Conservation (phyloP, 2,329 filamentous ascomycete species). For the Aspergillus tubingensis region DNA sequence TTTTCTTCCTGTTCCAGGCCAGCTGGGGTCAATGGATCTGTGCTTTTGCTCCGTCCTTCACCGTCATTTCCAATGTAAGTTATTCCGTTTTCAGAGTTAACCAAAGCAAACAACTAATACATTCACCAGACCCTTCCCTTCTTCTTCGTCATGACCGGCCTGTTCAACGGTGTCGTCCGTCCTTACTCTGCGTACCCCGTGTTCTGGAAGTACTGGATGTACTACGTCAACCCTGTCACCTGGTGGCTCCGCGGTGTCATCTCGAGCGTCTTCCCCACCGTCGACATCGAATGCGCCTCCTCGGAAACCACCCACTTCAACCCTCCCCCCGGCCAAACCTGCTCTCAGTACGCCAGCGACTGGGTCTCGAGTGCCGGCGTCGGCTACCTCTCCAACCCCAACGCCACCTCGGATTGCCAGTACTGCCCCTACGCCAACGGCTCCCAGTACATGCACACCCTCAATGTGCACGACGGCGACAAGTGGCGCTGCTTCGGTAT, state of each 20-base stretch:
- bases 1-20: conserved; percentile 75
- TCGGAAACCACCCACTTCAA: conserved; percentile 67
- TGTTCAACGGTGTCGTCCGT: conserved; percentile 77
- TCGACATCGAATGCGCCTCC: conserved; percentile 54
- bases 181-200: conserved; percentile 65
- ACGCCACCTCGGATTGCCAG: conserved; percentile 61
- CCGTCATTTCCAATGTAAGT: conserved; percentile 67
- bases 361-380: conserved; percentile 53
- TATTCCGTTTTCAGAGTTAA: background rate
- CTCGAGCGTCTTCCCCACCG: conserved; percentile 59
- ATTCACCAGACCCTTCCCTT: conserved; percentile 63
- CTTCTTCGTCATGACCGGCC: conserved; percentile 75
- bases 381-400: conserved; percentile 66
- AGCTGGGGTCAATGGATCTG: conserved; percentile 84
- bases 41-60: conserved; percentile 76
- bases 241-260: conserved; percentile 74
- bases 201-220: conserved; percentile 74
- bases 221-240: conserved; percentile 68
- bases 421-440: conserved; percentile 71
- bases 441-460: conserved; percentile 63
- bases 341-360: conserved; percentile 61
- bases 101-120: conserved; percentile 4
- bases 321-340: conserved; percentile 65
- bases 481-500: conserved; percentile 76
- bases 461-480: conserved; percentile 58